These are phyloP conservation scores for Xylaria bambusicola DNA, from an alignment of 495 filamentous ascomycete species.

Conservation along the genomic window DNA sequence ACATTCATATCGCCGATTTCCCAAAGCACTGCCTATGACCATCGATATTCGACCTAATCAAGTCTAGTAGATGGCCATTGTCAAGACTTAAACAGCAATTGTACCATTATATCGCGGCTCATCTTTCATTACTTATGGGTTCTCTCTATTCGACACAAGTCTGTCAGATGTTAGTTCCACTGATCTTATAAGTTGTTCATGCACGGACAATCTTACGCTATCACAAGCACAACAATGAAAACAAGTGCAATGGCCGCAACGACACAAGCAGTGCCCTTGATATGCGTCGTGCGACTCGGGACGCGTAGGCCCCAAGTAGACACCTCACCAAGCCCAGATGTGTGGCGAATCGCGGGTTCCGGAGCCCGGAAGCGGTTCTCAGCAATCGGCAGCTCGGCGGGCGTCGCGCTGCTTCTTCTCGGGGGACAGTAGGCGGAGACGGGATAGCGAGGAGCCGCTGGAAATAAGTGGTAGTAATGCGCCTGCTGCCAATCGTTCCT, in stretches of 20 bases:
- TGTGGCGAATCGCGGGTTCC: not conserved
- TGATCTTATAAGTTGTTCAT: not conserved
- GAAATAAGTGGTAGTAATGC: not conserved
- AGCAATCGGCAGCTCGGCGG: not conserved
- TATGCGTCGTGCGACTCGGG: not conserved
- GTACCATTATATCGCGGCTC: too few relatives aligned
- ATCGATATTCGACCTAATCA: too few relatives aligned
- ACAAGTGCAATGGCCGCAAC: not conserved
- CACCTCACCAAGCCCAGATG: not conserved
- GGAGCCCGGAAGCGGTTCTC: not conserved
- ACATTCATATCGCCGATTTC: too few relatives aligned
- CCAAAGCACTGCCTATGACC: too few relatives aligned
- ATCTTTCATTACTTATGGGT: too few relatives aligned
- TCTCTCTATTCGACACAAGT: not conserved
- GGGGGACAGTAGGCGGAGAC: not conserved
- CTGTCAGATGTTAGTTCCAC: not conserved
- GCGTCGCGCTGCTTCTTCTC: not conserved
- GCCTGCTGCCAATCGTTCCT: too few relatives aligned
- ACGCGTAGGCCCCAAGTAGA: not conserved
- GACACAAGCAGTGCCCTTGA: not conserved
- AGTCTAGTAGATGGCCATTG: too few relatives aligned
- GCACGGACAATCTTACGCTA: not conserved
- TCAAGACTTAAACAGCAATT: too few relatives aligned
- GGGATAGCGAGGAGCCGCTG: not conserved
- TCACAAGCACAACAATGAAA: conserved; percentile 8